Evolutionary conservation across 257 asterid genomes (phyloP).

Genomic region (Echium plantagineum): DNA sequence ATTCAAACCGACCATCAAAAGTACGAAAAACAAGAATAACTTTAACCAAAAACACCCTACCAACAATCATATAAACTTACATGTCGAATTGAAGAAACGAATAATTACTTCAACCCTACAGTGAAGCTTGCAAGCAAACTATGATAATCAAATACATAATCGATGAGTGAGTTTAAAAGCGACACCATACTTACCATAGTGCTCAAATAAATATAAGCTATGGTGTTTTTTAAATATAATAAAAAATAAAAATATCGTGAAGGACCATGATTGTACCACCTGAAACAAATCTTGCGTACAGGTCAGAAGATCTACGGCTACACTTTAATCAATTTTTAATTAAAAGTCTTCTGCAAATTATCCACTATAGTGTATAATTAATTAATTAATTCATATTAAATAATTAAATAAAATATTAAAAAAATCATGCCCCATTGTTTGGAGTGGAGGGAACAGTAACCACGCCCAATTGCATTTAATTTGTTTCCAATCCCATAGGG

Average conservation of each 20-base stretch:
- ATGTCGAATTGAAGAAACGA: slow-evolving; percentile 1
- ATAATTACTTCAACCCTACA: not conserved
- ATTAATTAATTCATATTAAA: too few relatives aligned
- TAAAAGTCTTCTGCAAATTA: slow-evolving; percentile 16
- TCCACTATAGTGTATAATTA: not conserved
- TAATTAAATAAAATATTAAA: slow-evolving; percentile 16
- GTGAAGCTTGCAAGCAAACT: not conserved
- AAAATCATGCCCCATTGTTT: slow-evolving; percentile 46
- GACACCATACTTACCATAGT: not conserved
- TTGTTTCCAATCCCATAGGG: slow-evolving; percentile 11
- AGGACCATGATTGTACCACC: slow-evolving; percentile 43
- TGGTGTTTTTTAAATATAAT: slow-evolving; percentile 3
- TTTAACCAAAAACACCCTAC: not conserved
- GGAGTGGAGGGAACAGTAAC: slow-evolving; percentile 72
- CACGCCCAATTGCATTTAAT: slow-evolving; percentile 28
- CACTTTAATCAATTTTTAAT: slow-evolving; percentile 22
- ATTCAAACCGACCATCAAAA: too few relatives aligned
- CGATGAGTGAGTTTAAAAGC: slow-evolving; percentile 8
- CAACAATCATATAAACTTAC: not conserved
- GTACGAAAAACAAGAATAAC: too few relatives aligned
- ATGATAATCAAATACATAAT: not conserved
- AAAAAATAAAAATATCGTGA: slow-evolving; percentile 19
- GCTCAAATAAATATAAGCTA: not conserved
- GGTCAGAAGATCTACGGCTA: slow-evolving; percentile 48
- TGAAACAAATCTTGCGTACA: slow-evolving; percentile 49